Conservation (phyloP, 1,284 basidiomycete genomes). For the Bjerkandera adusta region DNA sequence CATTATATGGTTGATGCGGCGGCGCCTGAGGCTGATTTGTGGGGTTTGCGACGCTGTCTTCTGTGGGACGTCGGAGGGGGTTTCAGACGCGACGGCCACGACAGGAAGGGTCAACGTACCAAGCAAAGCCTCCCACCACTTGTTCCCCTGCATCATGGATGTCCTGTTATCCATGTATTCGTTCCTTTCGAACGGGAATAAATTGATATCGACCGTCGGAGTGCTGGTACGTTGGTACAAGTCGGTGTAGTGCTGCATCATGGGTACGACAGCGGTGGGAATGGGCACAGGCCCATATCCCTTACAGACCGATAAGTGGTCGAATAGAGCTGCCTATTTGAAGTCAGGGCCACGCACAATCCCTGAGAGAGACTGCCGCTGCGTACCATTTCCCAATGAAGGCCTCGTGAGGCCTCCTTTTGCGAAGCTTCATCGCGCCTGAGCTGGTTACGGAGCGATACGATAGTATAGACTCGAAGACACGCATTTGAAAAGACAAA, state of each 20-base stretch:
- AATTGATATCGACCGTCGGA: constrained; percentile 3
- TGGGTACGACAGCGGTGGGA: constrained; percentile 7
- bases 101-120: neutral
- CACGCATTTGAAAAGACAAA: constrained; percentile 4
- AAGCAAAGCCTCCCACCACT: constrained; percentile 5
- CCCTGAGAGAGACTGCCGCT: neutral
- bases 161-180: neutral
- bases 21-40: no score
- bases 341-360: neutral
- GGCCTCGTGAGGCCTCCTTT: constrained; percentile 6
- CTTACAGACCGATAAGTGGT: constrained; percentile 5
- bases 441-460: neutral
- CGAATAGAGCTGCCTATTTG: constrained; percentile 1
- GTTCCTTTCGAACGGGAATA: constrained; percentile 6
- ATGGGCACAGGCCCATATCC: constrained; percentile 5
- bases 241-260: constrained; percentile 3
- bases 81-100: neutral
- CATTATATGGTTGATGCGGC: no score
- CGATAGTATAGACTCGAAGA: constrained; percentile 6
- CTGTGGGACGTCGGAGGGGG: no score
- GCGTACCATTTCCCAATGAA: constrained; percentile 9
- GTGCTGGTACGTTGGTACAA: neutral
- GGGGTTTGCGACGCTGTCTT: no score
- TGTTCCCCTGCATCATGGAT: constrained; percentile 2
- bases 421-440: neutral